Evolutionary conservation across 495 filamentous ascomycete species (phyloP).

Genomic region (Penicillium coffeae): DNA sequence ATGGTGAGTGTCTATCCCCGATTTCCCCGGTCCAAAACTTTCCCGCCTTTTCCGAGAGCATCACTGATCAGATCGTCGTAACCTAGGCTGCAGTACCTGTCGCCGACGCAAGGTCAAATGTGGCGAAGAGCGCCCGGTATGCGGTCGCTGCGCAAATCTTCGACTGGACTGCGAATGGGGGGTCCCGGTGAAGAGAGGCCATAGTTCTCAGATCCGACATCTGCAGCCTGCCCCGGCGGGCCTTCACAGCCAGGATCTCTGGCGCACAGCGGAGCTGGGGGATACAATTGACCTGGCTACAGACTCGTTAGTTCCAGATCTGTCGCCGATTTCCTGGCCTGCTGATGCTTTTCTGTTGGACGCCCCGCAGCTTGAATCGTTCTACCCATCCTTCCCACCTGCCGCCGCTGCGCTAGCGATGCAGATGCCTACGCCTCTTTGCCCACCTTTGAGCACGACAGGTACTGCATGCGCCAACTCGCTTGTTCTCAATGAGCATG

Average conservation of each 20-base stretch:
- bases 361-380: slow-evolving; percentile 3
- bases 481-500: slow-evolving; percentile 31
- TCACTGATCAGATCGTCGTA: neutral
- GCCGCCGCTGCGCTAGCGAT: neutral
- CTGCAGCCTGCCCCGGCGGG: slow-evolving; percentile 25
- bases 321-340: slow-evolving; percentile 21
- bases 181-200: slow-evolving; percentile 29
- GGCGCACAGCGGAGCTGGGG: slow-evolving; percentile 9
- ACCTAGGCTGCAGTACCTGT: slow-evolving; percentile 48
- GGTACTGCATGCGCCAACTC: slow-evolving; percentile 35
- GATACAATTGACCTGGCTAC: slow-evolving; percentile 9
- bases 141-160: slow-evolving; percentile 39
- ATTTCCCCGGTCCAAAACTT: neutral
- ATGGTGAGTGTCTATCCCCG: slow-evolving; percentile 21
- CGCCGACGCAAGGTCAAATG: slow-evolving; percentile 55
- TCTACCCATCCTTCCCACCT: slow-evolving; percentile 9
- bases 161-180: slow-evolving; percentile 39
- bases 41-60: neutral
- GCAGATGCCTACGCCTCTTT: slow-evolving; percentile 18
- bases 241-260: slow-evolving; percentile 8
- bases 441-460: slow-evolving; percentile 19
- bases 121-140: slow-evolving; percentile 50
- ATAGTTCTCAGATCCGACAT: slow-evolving; percentile 26
- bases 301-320: slow-evolving; percentile 6
- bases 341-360: slow-evolving; percentile 10